Base-by-base conservation (phyloP, 768 basidiomycete species). In the Psilocybe cubensis region DNA sequence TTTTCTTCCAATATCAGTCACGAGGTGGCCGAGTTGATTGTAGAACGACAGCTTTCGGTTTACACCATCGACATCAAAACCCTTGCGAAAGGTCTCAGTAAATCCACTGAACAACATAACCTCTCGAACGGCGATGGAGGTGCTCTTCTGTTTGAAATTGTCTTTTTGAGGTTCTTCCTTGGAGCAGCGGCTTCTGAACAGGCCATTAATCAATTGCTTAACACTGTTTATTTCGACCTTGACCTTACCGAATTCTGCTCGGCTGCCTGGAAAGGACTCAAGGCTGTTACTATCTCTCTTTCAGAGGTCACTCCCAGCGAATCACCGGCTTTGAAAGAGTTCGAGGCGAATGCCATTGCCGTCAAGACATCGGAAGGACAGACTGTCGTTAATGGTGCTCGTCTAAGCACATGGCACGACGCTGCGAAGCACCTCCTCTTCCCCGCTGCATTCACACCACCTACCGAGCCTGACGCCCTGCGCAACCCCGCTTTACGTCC, bases 361-460 rank as follows among this genome's bases (percentile, higher is more conserved):
- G 83, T 89, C 35, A 84, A 91, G 56, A 79, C 83, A 3, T 81
- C 82, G 33, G 72, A 69, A 54, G 82, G 84, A 18, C 78, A 87
- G 57, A 79, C 82, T 23, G 73, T 85, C 48, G 80, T 83, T 57
- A 85, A 87, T 62, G 84, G 85, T 31, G 80, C 87, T 17, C 79
- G 78, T 56, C 70, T 87, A 41, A 77, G 82, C 25, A 85, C 88
- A 7, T 92, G 92, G 89, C 91, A 96, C 64, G 86, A 90, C 59
- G 91, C 89, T 2, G 92, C 93, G 14, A 92, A 92, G 64, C 92
- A 96, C 66, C 72, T 98, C 28, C 76, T 98, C 49, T 98, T 97
- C 83, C 88, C 91, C 29, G 81, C 89, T 38, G 86, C 88, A 17
- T 96, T 92, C 74, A 74, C 82, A 14, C 83, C 88, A 7, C 70